Conservation (phyloP, 768 basidiomycete genomes). For the Grammothele lineata region DNA sequence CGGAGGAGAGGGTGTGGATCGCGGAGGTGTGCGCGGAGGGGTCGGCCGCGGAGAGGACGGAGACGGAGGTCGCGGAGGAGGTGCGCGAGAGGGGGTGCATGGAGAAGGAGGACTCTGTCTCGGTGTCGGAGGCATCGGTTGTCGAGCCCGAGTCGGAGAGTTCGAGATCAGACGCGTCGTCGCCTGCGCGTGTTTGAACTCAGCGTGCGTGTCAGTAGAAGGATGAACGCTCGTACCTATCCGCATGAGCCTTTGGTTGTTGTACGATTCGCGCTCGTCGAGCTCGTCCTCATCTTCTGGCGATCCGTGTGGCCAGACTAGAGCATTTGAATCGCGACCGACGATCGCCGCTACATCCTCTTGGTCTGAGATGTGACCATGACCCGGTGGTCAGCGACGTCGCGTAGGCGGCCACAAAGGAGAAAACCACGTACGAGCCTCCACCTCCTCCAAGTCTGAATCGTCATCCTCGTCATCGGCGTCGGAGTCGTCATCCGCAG, state of each 20-base stretch:
- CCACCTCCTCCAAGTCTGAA: slow-evolving; percentile 65
- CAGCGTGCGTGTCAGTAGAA: background rate
- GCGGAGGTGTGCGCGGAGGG: slow-evolving; percentile 35
- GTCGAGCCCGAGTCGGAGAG: slow-evolving; percentile 56
- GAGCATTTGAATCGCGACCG: slow-evolving; percentile 71
- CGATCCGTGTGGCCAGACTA: slow-evolving; percentile 72
- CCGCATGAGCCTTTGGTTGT: slow-evolving; percentile 71
- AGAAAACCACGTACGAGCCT: slow-evolving; percentile 46
- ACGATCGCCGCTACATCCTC: slow-evolving; percentile 38
- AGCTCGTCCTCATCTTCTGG: slow-evolving; percentile 62
- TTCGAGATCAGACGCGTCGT: slow-evolving; percentile 58
- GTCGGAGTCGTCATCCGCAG: slow-evolving; percentile 32
- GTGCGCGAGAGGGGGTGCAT: slow-evolving; percentile 33
- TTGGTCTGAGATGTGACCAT: slow-evolving; percentile 45
- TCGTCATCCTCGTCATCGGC: slow-evolving; percentile 29
- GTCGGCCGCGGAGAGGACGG: slow-evolving; percentile 35
- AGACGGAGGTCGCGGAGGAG: slow-evolving; percentile 46
- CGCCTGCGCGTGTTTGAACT: slow-evolving; percentile 38
- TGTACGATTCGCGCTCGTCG: slow-evolving; percentile 55
- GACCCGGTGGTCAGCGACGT: no score
- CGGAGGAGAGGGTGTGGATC: slow-evolving; percentile 36
- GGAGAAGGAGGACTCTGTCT: slow-evolving; percentile 33
- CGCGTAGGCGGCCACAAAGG: background rate
- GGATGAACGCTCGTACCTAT: slow-evolving; percentile 45
- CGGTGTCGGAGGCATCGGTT: slow-evolving; percentile 41